Conservation (phyloP, 2,329 filamentous ascomycete genomes). For the Ampelomyces quisqualis region DNA sequence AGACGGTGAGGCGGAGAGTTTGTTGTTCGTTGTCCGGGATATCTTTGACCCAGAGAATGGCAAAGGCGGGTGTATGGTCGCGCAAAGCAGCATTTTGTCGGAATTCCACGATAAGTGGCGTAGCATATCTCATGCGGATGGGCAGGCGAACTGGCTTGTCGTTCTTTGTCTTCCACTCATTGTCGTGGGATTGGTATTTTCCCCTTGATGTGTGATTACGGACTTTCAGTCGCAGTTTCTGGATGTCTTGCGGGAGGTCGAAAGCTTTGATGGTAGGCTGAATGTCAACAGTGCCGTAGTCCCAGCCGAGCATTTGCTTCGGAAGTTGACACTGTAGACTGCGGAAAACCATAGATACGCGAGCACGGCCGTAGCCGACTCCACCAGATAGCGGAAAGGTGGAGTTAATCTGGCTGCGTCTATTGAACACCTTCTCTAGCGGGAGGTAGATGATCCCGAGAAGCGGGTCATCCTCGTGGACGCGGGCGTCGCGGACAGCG, state of each 20-base stretch:
- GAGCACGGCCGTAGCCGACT: conserved; percentile 68
- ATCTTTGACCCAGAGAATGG: conserved; percentile 69
- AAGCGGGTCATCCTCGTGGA: conserved; percentile 68
- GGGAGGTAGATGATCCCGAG: conserved; percentile 71
- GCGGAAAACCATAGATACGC: conserved; percentile 72
- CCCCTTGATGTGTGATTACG: conserved; percentile 58
- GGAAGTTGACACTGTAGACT: conserved; percentile 65
- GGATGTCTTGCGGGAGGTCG: conserved; percentile 53
- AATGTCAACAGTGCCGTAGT: conserved; percentile 69
- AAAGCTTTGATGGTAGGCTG: conserved; percentile 54
- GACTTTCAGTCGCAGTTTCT: conserved; percentile 59
- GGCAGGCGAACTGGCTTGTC: conserved; percentile 54
- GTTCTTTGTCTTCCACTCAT: conserved; percentile 55
- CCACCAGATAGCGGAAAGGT: conserved; percentile 69
- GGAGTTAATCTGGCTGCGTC: conserved; percentile 64
- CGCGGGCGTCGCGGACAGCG: conserved; percentile 64
- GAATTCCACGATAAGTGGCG: conserved; percentile 59
- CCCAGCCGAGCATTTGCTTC: conserved; percentile 64
- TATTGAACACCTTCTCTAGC: conserved; percentile 60
- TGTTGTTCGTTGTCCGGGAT: conserved; percentile 66
- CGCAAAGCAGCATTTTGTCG: conserved; percentile 55
- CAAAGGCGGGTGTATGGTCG: conserved; percentile 62
- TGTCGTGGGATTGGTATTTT: conserved; percentile 56
- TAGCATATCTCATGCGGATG: conserved; percentile 62
- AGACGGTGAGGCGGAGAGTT: conserved; percentile 61